A percentile compares a stretch with the other conserved stretches of the same genome.
Evolutionary conservation across 169 alveolate species (phyloP).

Genomic region (Theileria orientalis): DNA sequence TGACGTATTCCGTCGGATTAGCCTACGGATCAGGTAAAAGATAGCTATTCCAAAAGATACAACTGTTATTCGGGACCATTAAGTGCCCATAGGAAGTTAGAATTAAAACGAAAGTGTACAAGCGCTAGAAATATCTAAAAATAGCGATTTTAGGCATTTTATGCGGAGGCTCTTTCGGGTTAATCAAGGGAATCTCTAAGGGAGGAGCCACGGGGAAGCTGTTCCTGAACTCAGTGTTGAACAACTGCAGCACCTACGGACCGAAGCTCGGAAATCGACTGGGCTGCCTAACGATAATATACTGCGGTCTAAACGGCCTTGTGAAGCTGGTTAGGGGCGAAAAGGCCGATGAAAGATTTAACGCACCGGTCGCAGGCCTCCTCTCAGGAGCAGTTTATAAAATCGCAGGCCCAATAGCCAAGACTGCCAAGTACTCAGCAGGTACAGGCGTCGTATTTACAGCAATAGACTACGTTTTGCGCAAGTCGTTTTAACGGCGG

Average conservation of each 20-base stretch:
- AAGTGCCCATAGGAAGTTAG: no score
- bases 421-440: slow-evolving; percentile 67
- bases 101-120: neutral
- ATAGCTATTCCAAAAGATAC: neutral
- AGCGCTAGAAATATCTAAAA: no score
- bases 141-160: slow-evolving; percentile 73
- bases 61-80: neutral
- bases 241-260: slow-evolving; percentile 78
- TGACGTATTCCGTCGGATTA: slow-evolving; percentile 83
- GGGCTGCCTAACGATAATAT: slow-evolving; percentile 80
- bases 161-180: slow-evolving; percentile 82
- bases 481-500: slow-evolving; percentile 60
- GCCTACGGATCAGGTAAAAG: slow-evolving; percentile 83
- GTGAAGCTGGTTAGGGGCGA: slow-evolving; percentile 65
- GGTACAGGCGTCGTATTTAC: slow-evolving; percentile 70
- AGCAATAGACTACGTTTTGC: slow-evolving; percentile 73
- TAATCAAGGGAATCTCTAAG: slow-evolving; percentile 76
- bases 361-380: slow-evolving; percentile 79
- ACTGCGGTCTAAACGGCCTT: slow-evolving; percentile 75
- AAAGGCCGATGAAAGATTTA: slow-evolving; percentile 64
- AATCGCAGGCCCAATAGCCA: slow-evolving; percentile 61
- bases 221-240: slow-evolving; percentile 78
- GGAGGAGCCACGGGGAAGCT: slow-evolving; percentile 85
- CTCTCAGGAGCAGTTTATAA: slow-evolving; percentile 84
- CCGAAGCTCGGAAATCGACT: slow-evolving; percentile 81